These are phyloP conservation scores for Chaetomidium leptoderma DNA, from an alignment of 495 filamentous ascomycete genomes.

Conservation along the genomic window DNA sequence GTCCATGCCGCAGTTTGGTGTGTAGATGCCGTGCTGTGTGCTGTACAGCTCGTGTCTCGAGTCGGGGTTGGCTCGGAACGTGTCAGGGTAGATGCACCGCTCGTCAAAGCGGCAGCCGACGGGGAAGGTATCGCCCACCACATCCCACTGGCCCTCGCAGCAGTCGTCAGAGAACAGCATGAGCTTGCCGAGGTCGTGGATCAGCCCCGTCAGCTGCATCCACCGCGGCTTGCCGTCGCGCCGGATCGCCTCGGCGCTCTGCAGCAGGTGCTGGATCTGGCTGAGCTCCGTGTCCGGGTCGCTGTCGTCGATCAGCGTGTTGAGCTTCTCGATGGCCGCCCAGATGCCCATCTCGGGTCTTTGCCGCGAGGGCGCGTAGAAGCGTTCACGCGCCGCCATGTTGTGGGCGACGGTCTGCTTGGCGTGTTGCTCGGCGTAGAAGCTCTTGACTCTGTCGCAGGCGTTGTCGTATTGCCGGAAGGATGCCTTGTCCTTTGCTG, in stretches of 20 bases:
- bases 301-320: conserved; percentile 81
- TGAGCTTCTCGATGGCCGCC: conserved; percentile 86
- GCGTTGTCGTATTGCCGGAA: conserved; percentile 78
- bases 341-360: conserved; percentile 77
- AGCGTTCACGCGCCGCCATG: conserved; percentile 64
- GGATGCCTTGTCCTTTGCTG: conserved; percentile 71
- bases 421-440: conserved; percentile 78
- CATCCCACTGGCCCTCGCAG: conserved; percentile 86
- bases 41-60: conserved; percentile 59
- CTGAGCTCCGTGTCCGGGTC: conserved; percentile 80
- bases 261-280: conserved; percentile 84
- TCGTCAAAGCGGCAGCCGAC: conserved; percentile 80
- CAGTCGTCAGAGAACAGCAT: conserved; percentile 75
- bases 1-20: conserved; percentile 68
- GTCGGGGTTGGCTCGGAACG: conserved; percentile 71
- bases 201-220: conserved; percentile 87
- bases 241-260: conserved; percentile 81
- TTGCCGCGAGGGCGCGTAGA: conserved; percentile 54
- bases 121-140: conserved; percentile 87
- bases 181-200: conserved; percentile 86
- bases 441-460: conserved; percentile 73
- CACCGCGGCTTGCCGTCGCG: conserved; percentile 85
- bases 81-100: conserved; percentile 71
- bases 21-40: conserved; percentile 73
- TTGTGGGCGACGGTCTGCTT: conserved; percentile 86